Evolutionary conservation across 2,329 filamentous ascomycete genomes (phyloP).

Genomic region (Monilinia aucupariae): DNA sequence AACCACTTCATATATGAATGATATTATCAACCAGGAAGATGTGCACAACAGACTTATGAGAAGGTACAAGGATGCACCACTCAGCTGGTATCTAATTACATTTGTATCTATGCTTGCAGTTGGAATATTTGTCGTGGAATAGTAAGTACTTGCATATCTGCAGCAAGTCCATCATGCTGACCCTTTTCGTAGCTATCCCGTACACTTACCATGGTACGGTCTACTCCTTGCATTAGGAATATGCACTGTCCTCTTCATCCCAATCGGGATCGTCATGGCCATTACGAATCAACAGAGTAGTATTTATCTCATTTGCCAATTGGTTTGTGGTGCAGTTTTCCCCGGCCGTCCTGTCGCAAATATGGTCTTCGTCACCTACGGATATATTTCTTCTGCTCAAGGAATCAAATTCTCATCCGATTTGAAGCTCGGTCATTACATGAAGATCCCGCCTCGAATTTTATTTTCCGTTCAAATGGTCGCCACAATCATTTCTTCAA

Average conservation of each 20-base stretch:
- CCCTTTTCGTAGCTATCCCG: slow-evolving; percentile 55
- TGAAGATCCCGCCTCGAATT: slow-evolving; percentile 78
- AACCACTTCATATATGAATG: slow-evolving; percentile 42
- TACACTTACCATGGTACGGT: slow-evolving; percentile 83
- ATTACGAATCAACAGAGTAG: slow-evolving; percentile 86
- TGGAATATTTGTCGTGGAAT: slow-evolving; percentile 79
- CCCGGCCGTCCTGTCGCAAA: slow-evolving; percentile 82
- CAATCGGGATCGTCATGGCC: slow-evolving; percentile 88
- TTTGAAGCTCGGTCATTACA: slow-evolving; percentile 81
- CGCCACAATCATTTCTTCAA: slow-evolving; percentile 67
- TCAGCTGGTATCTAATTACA: slow-evolving; percentile 74
- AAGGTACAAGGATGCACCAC: slow-evolving; percentile 73
- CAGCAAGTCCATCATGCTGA: not conserved
- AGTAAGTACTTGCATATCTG: slow-evolving; percentile 47
- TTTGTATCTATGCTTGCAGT: slow-evolving; percentile 71
- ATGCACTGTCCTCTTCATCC: slow-evolving; percentile 77
- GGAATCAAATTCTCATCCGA: slow-evolving; percentile 86
- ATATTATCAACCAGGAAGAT: slow-evolving; percentile 66
- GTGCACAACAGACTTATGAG: slow-evolving; percentile 81
- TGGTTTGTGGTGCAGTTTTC: slow-evolving; percentile 76
- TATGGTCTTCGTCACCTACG: slow-evolving; percentile 91
- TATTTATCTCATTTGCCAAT: slow-evolving; percentile 80
- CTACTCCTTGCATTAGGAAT: slow-evolving; percentile 72
- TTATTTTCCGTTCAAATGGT: slow-evolving; percentile 74
- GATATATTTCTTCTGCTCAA: slow-evolving; percentile 83